Conservation (phyloP, 305 asterid genomes). For the Plantago coronopus region DNA sequence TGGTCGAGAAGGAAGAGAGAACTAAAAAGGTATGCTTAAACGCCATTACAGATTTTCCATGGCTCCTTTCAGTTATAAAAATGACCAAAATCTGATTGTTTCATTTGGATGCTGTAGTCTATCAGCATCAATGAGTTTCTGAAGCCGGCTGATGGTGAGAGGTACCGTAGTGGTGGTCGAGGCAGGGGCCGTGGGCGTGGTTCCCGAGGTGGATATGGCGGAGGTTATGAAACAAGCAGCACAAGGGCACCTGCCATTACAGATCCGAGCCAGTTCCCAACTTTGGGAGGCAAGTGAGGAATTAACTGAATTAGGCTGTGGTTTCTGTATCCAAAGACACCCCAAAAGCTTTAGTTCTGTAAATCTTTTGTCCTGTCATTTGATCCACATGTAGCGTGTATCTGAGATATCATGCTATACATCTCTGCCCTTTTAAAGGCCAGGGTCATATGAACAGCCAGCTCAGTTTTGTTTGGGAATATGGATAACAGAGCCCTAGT, state of each 20-base stretch:
- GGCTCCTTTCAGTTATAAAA: not conserved
- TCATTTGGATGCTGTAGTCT: slow-evolving; percentile 39
- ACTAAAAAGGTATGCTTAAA: slow-evolving; percentile 58
- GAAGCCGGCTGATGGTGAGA: slow-evolving; percentile 81
- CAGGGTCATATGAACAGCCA: not conserved
- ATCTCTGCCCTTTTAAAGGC: not conserved
- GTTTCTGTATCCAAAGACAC: too few species aligned
- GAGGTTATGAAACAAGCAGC: slow-evolving; percentile 31
- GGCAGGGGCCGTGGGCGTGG: slow-evolving; percentile 79
- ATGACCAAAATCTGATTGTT: not conserved
- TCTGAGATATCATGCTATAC: not conserved
- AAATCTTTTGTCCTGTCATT: not conserved
- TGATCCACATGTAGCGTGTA: slow-evolving; percentile 1
- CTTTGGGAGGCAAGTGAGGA: slow-evolving; percentile 59
- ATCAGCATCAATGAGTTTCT: slow-evolving; percentile 85
- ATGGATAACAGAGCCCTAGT: too few species aligned
- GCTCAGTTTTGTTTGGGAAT: too few species aligned
- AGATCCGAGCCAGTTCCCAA: slow-evolving; percentile 64
- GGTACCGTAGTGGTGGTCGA: slow-evolving; percentile 49
- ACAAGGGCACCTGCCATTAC: slow-evolving; percentile 47
- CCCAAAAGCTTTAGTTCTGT: not conserved
- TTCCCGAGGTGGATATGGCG: slow-evolving; percentile 39
- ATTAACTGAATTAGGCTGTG: too few species aligned
- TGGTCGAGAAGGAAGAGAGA: slow-evolving; percentile 74
- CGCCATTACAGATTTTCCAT: not conserved